Evolutionary conservation across 2,329 filamentous ascomycete genomes (phyloP), one percentile per base, ranked within the genome.

Genomic region (Neofusicoccum laricinum): DNA sequence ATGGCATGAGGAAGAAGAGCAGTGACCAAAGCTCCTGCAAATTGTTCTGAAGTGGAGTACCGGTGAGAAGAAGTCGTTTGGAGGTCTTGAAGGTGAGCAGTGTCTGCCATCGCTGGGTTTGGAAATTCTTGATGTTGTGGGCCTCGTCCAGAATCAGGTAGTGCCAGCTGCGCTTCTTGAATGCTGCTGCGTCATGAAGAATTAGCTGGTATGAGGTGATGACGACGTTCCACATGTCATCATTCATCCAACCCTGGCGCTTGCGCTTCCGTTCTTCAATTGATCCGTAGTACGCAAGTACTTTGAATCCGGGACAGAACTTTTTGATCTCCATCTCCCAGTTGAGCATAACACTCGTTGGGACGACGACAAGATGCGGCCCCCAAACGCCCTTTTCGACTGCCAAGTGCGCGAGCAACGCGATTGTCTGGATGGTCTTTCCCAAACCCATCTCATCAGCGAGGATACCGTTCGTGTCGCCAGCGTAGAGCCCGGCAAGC

Each of bases 241-340:
- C 90, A 64, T 95, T 92, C 70, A 90, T 92, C 95, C 95, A 99
- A 1, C 95, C 94, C 72, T 90, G 88, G 32, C 96, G 90, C 77
- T 98, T 98, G 69, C 89, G 85, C 75, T 92, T 93, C 50, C 95
- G 89, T 78, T 99, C 95, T 69, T 97, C 93, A 71, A 93, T 90
- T 46, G 90, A 92, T 48, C 96, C 95, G 74, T 98, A 99, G 79
- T 99, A 99, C 0, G 93, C 95, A 65, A 99, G 83, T 64, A 99
- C 96, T 75, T 97, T 98, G 83, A 99, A 99, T 0, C 95, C 94
- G 2, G 96, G 95, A 64, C 93, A 92, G 87, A 94, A 99, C 76
- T 99, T 99, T 74, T 98, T 98, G 84, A 99, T 99, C 78, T 99
- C 95, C 90, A 98, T 98, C 76, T 99, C 96, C 95, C 95, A 99